These are phyloP conservation scores for Nephelium lappaceum DNA, from an alignment of 345 rosid genomes.

Conservation along the genomic window DNA sequence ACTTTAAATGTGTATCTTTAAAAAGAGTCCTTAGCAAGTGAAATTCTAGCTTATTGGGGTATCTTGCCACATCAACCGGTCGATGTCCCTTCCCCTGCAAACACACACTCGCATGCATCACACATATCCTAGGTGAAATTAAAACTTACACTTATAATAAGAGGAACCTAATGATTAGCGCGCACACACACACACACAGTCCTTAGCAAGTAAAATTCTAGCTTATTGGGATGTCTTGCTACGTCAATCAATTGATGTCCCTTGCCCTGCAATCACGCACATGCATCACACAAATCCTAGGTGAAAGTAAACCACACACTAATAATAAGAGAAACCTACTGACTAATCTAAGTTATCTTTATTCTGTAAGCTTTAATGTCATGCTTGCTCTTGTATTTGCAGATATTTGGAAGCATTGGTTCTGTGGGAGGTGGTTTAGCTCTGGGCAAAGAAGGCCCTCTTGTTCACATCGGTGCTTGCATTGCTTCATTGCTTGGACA, in stretches of 20 bases:
- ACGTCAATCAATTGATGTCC: background rate
- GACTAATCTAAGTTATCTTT: background rate
- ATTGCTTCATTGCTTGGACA: conserved; percentile 99
- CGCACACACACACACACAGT: too few species aligned
- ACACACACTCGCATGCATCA: too few species aligned
- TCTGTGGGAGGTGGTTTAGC: conserved; percentile 99
- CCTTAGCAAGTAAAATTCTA: background rate
- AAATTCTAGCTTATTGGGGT: background rate
- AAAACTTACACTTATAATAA: too few species aligned
- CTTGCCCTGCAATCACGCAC: too few species aligned
- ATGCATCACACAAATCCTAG: too few species aligned
- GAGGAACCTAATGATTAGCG: too few species aligned
- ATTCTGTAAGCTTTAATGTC: conserved; percentile 4
- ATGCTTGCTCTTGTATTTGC: conserved; percentile 24
- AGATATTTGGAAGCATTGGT: conserved; percentile 98
- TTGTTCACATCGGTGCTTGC: conserved; percentile 97
- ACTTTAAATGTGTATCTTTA: background rate
- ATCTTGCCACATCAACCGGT: background rate
- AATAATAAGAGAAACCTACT: background rate
- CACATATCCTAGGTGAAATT: too few species aligned
- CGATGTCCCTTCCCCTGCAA: background rate
- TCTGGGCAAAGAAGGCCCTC: conserved; percentile 96
- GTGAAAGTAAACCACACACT: background rate
- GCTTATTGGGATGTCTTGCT: background rate
- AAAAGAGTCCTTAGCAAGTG: background rate